phyloP scores from a whole-genome alignment of 805 yeast species.

The Nematodospora valgi region DNA sequence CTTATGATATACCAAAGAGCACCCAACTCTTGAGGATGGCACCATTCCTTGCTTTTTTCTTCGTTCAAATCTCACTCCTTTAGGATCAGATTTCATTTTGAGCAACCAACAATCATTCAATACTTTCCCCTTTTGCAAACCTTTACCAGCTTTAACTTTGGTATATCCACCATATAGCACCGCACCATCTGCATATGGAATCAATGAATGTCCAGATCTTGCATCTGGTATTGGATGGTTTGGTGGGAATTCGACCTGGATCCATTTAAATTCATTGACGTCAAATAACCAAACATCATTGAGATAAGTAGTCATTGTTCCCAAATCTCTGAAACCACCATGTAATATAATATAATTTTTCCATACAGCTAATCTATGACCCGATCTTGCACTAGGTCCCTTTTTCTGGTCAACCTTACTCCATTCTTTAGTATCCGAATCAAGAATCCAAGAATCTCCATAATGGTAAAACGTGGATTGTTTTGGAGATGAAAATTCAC shows the following conservation, averaged over 20 bases:
- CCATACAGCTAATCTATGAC: conserved; percentile 89
- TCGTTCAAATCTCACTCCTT: conserved; percentile 81
- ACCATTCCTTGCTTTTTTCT: conserved; percentile 85
- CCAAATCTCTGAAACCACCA: conserved; percentile 94
- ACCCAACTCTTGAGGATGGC: conserved; percentile 93
- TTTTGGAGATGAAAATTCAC: conserved; percentile 95
- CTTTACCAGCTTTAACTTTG: conserved; percentile 86
- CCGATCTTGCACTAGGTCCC: conserved; percentile 81
- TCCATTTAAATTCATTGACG: conserved; percentile 86
- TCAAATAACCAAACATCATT: conserved; percentile 92
- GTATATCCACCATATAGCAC: conserved; percentile 91
- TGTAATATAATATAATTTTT: conserved; percentile 80
- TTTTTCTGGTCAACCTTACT: conserved; percentile 72
- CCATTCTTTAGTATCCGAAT: conserved; percentile 85
- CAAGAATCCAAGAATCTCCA: conserved; percentile 94
- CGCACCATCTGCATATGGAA: conserved; percentile 79
- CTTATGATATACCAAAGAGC: conserved; percentile 82
- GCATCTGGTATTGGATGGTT: conserved; percentile 84
- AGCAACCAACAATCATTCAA: conserved; percentile 82
- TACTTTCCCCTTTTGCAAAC: conserved; percentile 87
- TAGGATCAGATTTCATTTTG: conserved; percentile 81
- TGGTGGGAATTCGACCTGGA: conserved; percentile 80
- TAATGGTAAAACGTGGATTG: conserved; percentile 94
- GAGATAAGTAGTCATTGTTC: conserved; percentile 76
- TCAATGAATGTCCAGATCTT: conserved; percentile 86